Conservation (phyloP, 169 alveolate species). For the Cryptosporidium parvum region DNA sequence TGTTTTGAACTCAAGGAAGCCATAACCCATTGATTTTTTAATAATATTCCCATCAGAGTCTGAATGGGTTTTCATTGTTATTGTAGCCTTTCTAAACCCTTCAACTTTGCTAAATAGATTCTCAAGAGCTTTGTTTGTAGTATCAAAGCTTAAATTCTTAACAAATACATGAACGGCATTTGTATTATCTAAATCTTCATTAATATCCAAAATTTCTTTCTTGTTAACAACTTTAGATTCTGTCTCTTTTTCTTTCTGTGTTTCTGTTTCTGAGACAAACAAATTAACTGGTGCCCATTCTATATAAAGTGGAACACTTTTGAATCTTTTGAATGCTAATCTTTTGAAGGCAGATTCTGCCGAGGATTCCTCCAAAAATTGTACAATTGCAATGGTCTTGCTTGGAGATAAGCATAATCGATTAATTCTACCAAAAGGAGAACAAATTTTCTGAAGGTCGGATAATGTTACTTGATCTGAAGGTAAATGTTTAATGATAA, state of each 20-base stretch:
- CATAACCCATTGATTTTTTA: conserved; percentile 90
- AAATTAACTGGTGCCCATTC: conserved; percentile 92
- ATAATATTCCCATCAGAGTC: conserved; percentile 46
- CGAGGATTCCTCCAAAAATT: conserved; percentile 83
- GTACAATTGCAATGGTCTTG: conserved; percentile 90
- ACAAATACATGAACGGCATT: conserved; percentile 85
- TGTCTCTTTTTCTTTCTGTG: neutral
- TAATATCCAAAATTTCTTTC: conserved; percentile 9
- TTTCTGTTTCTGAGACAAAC: conserved; percentile 60
- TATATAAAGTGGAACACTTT: conserved; percentile 88
- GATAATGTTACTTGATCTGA: conserved; percentile 72
- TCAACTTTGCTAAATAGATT: conserved; percentile 80
- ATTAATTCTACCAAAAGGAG: conserved; percentile 86
- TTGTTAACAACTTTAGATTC: neutral
- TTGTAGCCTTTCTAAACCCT: conserved; percentile 78
- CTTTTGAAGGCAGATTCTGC: conserved; percentile 90
- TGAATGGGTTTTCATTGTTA: conserved; percentile 28
- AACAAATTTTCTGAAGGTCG: conserved; percentile 85
- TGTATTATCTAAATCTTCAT: conserved; percentile 68
- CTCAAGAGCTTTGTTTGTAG: conserved; percentile 86
- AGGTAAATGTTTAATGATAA: conserved; percentile 81
- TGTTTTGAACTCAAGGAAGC: conserved; percentile 91
- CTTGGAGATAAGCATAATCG: conserved; percentile 90
- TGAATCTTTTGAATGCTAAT: conserved; percentile 87
- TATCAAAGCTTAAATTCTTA: conserved; percentile 89